These are phyloP conservation scores for Russula olivacea DNA, from an alignment of 768 basidiomycete genomes.

Conservation along the genomic window DNA sequence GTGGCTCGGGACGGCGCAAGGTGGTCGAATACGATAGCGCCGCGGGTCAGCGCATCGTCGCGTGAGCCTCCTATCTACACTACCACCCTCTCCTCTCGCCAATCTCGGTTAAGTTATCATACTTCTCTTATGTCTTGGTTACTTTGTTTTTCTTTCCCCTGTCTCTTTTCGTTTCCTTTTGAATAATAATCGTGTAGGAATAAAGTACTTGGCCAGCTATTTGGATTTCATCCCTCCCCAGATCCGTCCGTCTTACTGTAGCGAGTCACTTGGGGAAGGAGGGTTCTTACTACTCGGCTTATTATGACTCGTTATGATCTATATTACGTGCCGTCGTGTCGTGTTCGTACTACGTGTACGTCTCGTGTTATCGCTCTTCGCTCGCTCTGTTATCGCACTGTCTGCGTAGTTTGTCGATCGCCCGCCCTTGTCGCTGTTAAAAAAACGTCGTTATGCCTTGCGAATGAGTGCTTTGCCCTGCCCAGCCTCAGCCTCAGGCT, in stretches of 20 bases:
- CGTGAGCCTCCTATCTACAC: conserved; percentile 1
- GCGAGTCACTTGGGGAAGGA: background rate
- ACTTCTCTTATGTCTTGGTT: conserved; percentile 16
- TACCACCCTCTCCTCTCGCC: background rate
- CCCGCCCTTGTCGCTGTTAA: background rate
- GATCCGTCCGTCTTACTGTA: conserved; percentile 1
- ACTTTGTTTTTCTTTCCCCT: background rate
- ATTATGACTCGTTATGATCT: conserved; percentile 12
- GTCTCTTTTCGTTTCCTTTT: background rate
- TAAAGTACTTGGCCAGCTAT: conserved; percentile 1
- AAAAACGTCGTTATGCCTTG: background rate
- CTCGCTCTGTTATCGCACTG: conserved; percentile 10
- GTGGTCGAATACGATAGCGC: conserved; percentile 21
- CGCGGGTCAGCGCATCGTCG: conserved; percentile 26
- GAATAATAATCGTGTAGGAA: conserved; percentile 9
- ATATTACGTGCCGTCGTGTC: conserved; percentile 10
- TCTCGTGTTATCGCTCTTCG: conserved; percentile 17
- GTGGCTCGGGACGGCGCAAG: conserved; percentile 33
- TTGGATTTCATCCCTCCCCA: background rate
- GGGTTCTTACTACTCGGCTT: background rate
- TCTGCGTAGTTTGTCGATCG: background rate
- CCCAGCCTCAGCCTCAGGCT: too few relatives aligned
- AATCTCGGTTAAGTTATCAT: conserved; percentile 19
- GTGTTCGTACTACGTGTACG: conserved; percentile 17
- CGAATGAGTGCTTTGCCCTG: background rate